Evolutionary conservation across 208 protist genomes (phyloP), one percentile per base, ranked within the genome.

Genomic region (Lotmaria passim): DNA sequence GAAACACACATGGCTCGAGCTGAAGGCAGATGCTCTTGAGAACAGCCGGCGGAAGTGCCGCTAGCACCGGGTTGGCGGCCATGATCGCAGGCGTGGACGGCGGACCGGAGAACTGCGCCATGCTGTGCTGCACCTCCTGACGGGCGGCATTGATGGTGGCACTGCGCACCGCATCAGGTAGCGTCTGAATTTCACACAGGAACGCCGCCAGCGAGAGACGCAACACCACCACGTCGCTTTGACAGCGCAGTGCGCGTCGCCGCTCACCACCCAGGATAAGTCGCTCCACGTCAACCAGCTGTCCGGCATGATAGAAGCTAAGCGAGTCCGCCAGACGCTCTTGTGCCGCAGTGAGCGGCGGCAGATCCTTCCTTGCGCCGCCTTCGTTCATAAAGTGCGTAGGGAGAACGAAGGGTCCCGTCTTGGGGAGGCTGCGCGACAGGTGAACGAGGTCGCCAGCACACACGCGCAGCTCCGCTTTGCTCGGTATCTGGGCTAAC

Each of bases 401-500:
- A 0, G 78, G 77, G 24, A 83, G 76, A 8, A 83, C 65, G 19
- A 65, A 23, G 0, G 78, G 71, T 5, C 74, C 78, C 1, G 82
- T 87, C 63, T 66, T 69, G 17, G 73, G 58, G 3, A 51, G 28
- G 15, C 69, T 68, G 5, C n/a, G 38, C 3, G 50, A 43, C 28
- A 81, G 57, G 19, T 60, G 47, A 10, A 71, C 75, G 23, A 82
- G 59, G 21, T 74, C 76, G 19, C 24, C 19, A 17, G 81, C 73
- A 26, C 76, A 79, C 15, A 33, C 41, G 26, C 53, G 30, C 15
- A 77, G 56, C 34, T 92, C 83, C 21, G 34, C 53, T 51, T 89
- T 91, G 33, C 69, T 80, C 1, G 78, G 85, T 3, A 95, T 70
- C 63, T 95, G 81, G 7, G 72, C 66, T 36, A 93, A 34, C 53